A percentile compares a stretch with the other conserved stretches of the same genome.
Conservation (phyloP, 2,329 filamentous ascomycete genomes). For the Fusarium sp. region DNA sequence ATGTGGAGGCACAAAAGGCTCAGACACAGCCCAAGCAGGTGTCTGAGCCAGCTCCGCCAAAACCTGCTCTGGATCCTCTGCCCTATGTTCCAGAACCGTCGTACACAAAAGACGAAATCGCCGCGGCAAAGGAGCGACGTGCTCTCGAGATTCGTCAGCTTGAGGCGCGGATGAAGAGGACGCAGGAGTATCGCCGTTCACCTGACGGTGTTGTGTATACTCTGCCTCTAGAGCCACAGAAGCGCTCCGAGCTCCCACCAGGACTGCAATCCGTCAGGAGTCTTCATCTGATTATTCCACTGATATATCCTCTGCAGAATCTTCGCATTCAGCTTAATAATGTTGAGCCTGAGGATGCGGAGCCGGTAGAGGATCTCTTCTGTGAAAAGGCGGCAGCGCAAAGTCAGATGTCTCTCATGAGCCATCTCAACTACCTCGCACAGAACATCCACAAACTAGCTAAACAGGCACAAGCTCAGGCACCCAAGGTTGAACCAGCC, state of each 20-base stretch:
- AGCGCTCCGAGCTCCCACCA: constrained; percentile 68
- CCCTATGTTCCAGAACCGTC: constrained; percentile 58
- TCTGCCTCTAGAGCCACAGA: constrained; percentile 74
- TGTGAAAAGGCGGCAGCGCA: constrained; percentile 66
- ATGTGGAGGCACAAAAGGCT: constrained; percentile 49
- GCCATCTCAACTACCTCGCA: constrained; percentile 78
- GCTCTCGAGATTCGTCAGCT: constrained; percentile 76
- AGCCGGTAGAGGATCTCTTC: constrained; percentile 74
- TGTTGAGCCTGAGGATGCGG: constrained; percentile 68
- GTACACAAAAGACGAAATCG: constrained; percentile 69
- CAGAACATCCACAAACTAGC: constrained; percentile 77
- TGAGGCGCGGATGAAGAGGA: constrained; percentile 77
- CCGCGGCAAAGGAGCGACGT: constrained; percentile 70
- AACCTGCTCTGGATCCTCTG: constrained; percentile 29
- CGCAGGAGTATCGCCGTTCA: constrained; percentile 74
- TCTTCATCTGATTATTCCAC: constrained; percentile 75
- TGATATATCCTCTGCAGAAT: constrained; percentile 76
- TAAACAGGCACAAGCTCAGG: constrained; percentile 65
- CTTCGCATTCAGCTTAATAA: constrained; percentile 74
- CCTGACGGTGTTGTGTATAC: constrained; percentile 77
- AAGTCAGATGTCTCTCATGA: constrained; percentile 72
- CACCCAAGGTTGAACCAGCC: constrained; percentile 28
- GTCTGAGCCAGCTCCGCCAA: constrained; percentile 22
- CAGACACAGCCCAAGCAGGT: constrained; percentile 22
- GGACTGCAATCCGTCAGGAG: constrained; percentile 71